Conservation (phyloP, 2,329 filamentous ascomycete genomes). For the Mariannaea elegans region DNA sequence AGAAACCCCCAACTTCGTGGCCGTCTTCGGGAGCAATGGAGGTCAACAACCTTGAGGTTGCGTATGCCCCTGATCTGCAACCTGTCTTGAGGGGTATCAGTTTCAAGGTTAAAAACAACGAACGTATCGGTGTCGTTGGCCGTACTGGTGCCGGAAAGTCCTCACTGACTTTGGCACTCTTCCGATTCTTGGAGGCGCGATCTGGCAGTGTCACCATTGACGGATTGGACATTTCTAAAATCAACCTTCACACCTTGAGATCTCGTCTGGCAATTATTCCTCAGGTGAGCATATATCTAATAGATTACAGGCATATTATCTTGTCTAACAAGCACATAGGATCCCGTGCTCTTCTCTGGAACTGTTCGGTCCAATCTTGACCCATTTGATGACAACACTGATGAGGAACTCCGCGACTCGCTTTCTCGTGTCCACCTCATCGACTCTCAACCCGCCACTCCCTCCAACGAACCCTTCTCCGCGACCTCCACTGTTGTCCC, state of each 20-base stretch:
- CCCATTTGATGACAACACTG: constrained; percentile 75
- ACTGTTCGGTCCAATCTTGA: constrained; percentile 81
- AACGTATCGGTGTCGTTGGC: constrained; percentile 80
- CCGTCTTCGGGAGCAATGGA: constrained; percentile 77
- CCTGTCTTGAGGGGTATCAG: constrained; percentile 75
- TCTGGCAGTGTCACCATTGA: constrained; percentile 76
- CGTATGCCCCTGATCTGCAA: constrained; percentile 75
- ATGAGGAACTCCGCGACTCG: constrained; percentile 74
- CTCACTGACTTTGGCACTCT: constrained; percentile 77
- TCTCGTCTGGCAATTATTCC: constrained; percentile 84
- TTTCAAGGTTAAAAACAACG: constrained; percentile 72
- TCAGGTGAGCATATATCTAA: constrained; percentile 53
- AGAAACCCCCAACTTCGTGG: constrained; percentile 74
- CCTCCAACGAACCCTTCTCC: constrained; percentile 49
- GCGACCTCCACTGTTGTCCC: constrained; percentile 43
- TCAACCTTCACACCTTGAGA: constrained; percentile 74
- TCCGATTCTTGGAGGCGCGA: constrained; percentile 77
- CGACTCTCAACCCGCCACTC: constrained; percentile 51
- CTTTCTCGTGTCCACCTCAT: constrained; percentile 76
- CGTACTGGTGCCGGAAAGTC: constrained; percentile 83
- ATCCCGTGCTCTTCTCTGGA: constrained; percentile 83
- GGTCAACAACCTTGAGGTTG: constrained; percentile 75
- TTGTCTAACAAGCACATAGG: constrained; percentile 52
- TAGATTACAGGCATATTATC: too few relatives aligned
- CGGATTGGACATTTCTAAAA: constrained; percentile 76